Conservation (phyloP, 371 early-diverging fungal genomes). For the Apophysomyces variabilis region DNA sequence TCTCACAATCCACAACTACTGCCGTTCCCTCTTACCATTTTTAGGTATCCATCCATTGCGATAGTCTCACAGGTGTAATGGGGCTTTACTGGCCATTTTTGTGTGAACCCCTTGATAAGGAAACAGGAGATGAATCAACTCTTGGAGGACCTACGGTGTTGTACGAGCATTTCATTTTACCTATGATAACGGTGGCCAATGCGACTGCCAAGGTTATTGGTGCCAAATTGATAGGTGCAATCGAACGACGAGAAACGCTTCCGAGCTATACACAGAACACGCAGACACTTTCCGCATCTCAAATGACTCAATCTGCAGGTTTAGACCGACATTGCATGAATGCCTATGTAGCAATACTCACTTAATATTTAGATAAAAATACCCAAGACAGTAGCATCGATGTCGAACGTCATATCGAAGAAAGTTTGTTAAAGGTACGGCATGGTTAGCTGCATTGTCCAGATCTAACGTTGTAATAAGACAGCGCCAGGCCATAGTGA, state of each 20-base stretch:
- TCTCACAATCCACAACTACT: neutral
- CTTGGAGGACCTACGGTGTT: conserved; percentile 12
- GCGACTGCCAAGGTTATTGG: neutral
- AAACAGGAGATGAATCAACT: neutral
- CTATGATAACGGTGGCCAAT: conserved; percentile 15
- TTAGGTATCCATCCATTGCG: conserved; percentile 9
- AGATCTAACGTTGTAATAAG: neutral
- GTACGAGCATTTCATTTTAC: conserved; percentile 22
- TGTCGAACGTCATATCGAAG: neutral
- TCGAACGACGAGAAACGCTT: neutral
- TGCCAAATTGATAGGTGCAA: neutral
- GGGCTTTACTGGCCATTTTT: conserved; percentile 21
- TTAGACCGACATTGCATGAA: no score
- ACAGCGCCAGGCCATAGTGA: neutral
- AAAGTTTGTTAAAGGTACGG: neutral
- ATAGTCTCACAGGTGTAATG: conserved; percentile 9
- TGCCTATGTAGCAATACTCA: no score
- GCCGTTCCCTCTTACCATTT: neutral
- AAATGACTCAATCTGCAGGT: neutral
- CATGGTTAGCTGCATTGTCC: neutral
- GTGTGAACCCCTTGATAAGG: conserved; percentile 8
- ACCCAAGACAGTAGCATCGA: neutral
- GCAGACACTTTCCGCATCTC: conserved; percentile 3
- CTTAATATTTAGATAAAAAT: neutral
- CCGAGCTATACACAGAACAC: neutral